phyloP scores from a whole-genome alignment of 495 filamentous ascomycete genomes.

The Poronia punctata region DNA sequence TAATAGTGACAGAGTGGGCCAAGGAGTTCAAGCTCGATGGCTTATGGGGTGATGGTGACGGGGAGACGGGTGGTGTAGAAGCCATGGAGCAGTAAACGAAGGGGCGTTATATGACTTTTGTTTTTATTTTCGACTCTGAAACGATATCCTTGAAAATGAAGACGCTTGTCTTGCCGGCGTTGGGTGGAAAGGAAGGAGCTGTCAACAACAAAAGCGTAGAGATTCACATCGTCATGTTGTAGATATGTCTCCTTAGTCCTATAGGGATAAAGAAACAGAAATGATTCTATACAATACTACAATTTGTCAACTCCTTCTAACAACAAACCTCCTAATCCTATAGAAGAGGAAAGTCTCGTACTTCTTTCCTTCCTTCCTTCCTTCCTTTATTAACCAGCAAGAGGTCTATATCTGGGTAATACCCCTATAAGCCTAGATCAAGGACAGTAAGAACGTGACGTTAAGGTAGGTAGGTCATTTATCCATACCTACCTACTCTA shows the following conservation, averaged over 20 bases:
- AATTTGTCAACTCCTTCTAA: too few species aligned
- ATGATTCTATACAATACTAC: too few species aligned
- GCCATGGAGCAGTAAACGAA: slow-evolving; percentile 30
- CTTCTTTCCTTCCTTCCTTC: too few species aligned
- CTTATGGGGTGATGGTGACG: slow-evolving; percentile 62
- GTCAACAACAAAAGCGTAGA: too few species aligned
- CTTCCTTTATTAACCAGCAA: too few species aligned
- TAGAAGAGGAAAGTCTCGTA: too few species aligned
- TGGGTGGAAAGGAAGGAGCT: slow-evolving; percentile 1
- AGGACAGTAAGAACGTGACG: too few species aligned
- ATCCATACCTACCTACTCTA: too few species aligned
- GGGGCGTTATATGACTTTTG: slow-evolving; percentile 1
- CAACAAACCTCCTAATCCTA: too few species aligned
- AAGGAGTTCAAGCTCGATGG: slow-evolving; percentile 94
- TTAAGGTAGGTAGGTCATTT: too few species aligned
- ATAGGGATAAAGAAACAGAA: slow-evolving; percentile 1
- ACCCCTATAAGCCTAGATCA: too few species aligned
- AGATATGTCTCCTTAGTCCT: not conserved
- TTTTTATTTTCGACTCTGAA: slow-evolving; percentile 14
- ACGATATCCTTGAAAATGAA: slow-evolving; percentile 5
- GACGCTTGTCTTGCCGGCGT: slow-evolving; percentile 10
- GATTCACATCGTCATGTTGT: not conserved
- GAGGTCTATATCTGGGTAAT: too few species aligned
- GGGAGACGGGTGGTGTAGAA: slow-evolving; percentile 14
- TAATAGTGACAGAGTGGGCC: slow-evolving; percentile 89